Evolutionary conservation across 371 early-diverging fungal species (phyloP).

Genomic region (Apophysomyces sp.): DNA sequence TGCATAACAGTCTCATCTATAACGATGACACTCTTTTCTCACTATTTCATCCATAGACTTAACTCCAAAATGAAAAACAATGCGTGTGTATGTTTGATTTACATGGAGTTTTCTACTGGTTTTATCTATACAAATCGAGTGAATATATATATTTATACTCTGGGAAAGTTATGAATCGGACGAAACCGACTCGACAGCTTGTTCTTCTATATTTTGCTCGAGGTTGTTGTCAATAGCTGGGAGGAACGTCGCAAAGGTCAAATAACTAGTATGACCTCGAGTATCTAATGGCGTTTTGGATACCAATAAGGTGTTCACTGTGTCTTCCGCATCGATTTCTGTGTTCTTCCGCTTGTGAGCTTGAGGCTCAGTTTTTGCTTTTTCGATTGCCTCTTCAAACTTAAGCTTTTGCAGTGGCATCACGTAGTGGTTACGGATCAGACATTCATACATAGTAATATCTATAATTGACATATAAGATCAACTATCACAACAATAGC

Average conservation of each 20-base stretch:
- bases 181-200: background rate
- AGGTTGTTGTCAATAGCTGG: conserved; percentile 40
- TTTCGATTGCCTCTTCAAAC: conserved; percentile 50
- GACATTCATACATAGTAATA: conserved; percentile 82
- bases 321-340: conserved; percentile 16
- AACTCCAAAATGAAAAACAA: no score
- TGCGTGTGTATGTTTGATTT: no score
- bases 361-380: conserved; percentile 41
- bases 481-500: background rate
- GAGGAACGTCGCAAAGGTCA: conserved; percentile 87
- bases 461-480: conserved; percentile 35
- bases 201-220: background rate
- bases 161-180: background rate
- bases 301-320: conserved; percentile 38
- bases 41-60: no score
- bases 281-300: conserved; percentile 45
- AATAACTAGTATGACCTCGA: conserved; percentile 89
- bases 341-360: conserved; percentile 25
- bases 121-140: background rate
- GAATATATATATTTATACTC: background rate
- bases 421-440: conserved; percentile 64
- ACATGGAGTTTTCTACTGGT: no score
- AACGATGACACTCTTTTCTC: no score
- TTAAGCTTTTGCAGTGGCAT: conserved; percentile 46
- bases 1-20: no score